Percentiles rank a stretch among this genome's conserved stretches.
These are phyloP conservation scores for Kodamaea lidongshanica DNA, from an alignment of 805 yeast genomes.

Conservation along the genomic window DNA sequence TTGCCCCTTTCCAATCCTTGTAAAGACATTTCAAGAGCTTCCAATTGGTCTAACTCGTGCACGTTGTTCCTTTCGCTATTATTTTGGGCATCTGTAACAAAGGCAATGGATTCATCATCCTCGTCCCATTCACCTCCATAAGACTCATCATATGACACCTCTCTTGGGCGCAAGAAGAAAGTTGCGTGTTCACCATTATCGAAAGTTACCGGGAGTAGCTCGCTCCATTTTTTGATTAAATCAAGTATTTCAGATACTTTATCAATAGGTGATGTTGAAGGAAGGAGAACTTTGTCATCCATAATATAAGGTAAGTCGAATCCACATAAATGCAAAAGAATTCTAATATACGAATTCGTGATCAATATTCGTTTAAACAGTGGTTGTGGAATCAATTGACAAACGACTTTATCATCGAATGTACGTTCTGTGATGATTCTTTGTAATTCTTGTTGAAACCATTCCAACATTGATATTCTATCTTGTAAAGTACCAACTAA, in stretches of 20 bases:
- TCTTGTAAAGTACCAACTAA: conserved; percentile 47
- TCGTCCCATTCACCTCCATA: conserved; percentile 20
- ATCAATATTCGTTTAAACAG: conserved; percentile 28
- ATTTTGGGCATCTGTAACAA: conserved; percentile 8
- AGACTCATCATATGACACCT: conserved; percentile 13
- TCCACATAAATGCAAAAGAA: conserved; percentile 40
- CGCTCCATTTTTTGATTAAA: conserved; percentile 38
- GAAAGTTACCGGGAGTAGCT: conserved; percentile 26
- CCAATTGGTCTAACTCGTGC: conserved; percentile 36
- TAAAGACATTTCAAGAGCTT: conserved; percentile 20
- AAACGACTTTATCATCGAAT: conserved; percentile 11
- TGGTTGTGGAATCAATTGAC: conserved; percentile 9
- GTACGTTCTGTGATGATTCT: conserved; percentile 21
- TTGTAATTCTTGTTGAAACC: conserved; percentile 36
- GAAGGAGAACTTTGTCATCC: conserved; percentile 37
- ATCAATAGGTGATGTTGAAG: conserved; percentile 22
- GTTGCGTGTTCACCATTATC: conserved; percentile 35
- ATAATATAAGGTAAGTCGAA: conserved; percentile 37
- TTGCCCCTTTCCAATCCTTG: conserved; percentile 14
- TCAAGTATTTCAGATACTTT: conserved; percentile 29
- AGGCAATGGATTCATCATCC: conserved; percentile 21
- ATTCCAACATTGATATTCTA: conserved; percentile 36
- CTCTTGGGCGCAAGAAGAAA: conserved; percentile 24
- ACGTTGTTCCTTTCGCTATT: conserved; percentile 11
- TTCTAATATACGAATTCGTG: conserved; percentile 44